Evolutionary conservation across 768 basidiomycete genomes (phyloP).

Genomic region (Amanita subjunquillea): DNA sequence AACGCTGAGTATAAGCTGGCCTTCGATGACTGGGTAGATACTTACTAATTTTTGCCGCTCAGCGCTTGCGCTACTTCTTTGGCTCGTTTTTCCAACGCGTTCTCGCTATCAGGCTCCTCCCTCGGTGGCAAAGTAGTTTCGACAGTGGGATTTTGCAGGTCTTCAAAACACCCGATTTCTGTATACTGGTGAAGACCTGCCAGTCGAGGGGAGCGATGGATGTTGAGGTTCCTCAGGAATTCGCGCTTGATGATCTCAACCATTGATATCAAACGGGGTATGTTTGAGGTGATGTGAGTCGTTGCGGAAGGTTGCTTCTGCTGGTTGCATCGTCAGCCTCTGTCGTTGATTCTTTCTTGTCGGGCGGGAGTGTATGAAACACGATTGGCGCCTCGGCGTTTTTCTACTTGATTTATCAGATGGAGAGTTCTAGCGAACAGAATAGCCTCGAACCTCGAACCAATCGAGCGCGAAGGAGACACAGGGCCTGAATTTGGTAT

Average conservation of each 20-base stretch:
- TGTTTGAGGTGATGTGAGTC: constrained; percentile 19
- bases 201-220: constrained; percentile 26
- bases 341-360: not conserved
- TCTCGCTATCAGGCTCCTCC: constrained; percentile 4
- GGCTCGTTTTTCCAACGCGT: constrained; percentile 5
- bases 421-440: not conserved
- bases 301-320: no score
- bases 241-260: constrained; percentile 83
- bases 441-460: constrained; percentile 33
- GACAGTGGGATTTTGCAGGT: constrained; percentile 13
- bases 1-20: constrained; percentile 3
- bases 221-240: constrained; percentile 45
- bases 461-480: constrained; percentile 43
- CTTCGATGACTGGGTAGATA: constrained; percentile 6
- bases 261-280: constrained; percentile 64
- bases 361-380: constrained; percentile 49
- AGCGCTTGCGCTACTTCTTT: constrained; percentile 34
- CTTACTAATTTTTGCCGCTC: constrained; percentile 53
- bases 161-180: constrained; percentile 49
- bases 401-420: constrained; percentile 15
- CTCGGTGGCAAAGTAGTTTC: constrained; percentile 6
- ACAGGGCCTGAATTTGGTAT: constrained; percentile 44
- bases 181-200: constrained; percentile 73
- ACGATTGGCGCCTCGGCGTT: constrained; percentile 38
- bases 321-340: not conserved